phyloP scores from a whole-genome alignment of 257 asterid species.

The Solanum ahanhuiri region DNA sequence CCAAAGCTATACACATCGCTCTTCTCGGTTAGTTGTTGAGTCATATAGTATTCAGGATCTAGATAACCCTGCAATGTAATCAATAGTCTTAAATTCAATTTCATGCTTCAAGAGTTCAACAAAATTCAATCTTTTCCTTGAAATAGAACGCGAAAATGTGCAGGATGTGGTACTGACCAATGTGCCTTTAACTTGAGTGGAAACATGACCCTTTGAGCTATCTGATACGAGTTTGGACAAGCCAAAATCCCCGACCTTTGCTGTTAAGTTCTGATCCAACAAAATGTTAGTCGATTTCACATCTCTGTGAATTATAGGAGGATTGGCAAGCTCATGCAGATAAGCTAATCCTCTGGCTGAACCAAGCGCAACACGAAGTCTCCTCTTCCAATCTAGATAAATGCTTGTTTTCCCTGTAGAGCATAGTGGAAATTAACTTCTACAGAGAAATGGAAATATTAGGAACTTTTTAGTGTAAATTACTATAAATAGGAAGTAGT shows the following conservation, averaged over 20 bases:
- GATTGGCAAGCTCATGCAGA: conserved; percentile 84
- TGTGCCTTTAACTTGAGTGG: conserved; percentile 97
- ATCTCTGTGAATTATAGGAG: conserved; percentile 91
- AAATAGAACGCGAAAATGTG: background rate
- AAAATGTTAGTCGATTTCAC: conserved; percentile 77
- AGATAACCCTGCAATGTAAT: conserved; percentile 55
- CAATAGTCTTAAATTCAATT: background rate
- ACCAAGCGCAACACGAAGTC: conserved; percentile 68
- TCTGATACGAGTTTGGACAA: conserved; percentile 83
- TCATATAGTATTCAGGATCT: conserved; percentile 94
- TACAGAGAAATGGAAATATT: background rate
- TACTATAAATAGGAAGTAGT: background rate
- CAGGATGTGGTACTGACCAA: conserved; percentile 32
- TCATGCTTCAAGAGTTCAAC: background rate
- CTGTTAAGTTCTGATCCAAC: conserved; percentile 73
- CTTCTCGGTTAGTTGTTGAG: conserved; percentile 84
- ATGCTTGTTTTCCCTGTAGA: conserved; percentile 60
- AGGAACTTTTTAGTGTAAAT: background rate
- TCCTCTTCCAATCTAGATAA: conserved; percentile 80
- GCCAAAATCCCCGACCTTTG: conserved; percentile 94
- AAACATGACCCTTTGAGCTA: conserved; percentile 73
- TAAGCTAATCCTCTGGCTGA: conserved; percentile 94
- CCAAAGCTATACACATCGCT: conserved; percentile 96
- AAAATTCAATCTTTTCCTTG: background rate
- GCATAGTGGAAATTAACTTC: background rate